A percentile compares a stretch with the other conserved stretches of the same genome.
These are phyloP conservation scores for Malbranchea cinnamomea DNA, from an alignment of 2,329 filamentous ascomycete genomes.

Conservation along the genomic window DNA sequence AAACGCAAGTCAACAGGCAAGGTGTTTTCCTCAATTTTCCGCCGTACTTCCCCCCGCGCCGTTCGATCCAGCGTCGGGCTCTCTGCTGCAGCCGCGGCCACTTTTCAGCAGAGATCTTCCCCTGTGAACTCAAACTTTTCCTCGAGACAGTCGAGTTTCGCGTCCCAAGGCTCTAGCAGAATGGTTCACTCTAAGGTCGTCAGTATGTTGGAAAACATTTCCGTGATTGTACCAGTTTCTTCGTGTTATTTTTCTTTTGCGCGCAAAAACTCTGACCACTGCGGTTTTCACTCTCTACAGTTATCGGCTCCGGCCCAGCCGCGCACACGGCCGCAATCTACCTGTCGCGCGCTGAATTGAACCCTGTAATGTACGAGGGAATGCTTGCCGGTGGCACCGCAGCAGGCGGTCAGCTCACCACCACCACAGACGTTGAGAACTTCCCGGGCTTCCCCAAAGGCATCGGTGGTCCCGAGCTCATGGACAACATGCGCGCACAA, in stretches of 20 bases:
- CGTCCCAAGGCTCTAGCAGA: slow-evolving; percentile 23
- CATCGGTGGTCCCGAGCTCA: slow-evolving; percentile 74
- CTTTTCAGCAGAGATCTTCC: slow-evolving; percentile 46
- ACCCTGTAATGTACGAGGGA: slow-evolving; percentile 92
- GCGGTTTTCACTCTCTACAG: slow-evolving; percentile 21
- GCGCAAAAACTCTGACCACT: slow-evolving; percentile 2
- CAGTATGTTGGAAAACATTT: slow-evolving; percentile 44
- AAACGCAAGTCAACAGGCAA: slow-evolving; percentile 52
- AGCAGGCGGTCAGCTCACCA: slow-evolving; percentile 90
- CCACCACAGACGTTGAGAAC: slow-evolving; percentile 97
- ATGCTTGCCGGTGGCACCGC: slow-evolving; percentile 96
- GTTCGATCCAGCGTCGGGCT: slow-evolving; percentile 60
- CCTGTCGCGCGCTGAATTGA: slow-evolving; percentile 81
- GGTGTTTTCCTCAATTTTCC: slow-evolving; percentile 77
- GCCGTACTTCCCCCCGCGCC: slow-evolving; percentile 45
- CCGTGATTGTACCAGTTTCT: slow-evolving; percentile 5
- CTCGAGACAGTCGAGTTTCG: slow-evolving; percentile 21
- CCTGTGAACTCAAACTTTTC: slow-evolving; percentile 19
- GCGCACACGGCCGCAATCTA: slow-evolving; percentile 97
- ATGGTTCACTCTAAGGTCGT: slow-evolving; percentile 91
- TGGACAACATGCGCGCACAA: slow-evolving; percentile 91
- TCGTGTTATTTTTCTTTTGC: slow-evolving; percentile 7
- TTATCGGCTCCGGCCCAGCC: slow-evolving; percentile 88
- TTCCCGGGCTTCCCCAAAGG: slow-evolving; percentile 86
- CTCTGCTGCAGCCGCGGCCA: slow-evolving; percentile 56